Conservation (phyloP, 805 yeast genomes). For the Candida maltosa region DNA sequence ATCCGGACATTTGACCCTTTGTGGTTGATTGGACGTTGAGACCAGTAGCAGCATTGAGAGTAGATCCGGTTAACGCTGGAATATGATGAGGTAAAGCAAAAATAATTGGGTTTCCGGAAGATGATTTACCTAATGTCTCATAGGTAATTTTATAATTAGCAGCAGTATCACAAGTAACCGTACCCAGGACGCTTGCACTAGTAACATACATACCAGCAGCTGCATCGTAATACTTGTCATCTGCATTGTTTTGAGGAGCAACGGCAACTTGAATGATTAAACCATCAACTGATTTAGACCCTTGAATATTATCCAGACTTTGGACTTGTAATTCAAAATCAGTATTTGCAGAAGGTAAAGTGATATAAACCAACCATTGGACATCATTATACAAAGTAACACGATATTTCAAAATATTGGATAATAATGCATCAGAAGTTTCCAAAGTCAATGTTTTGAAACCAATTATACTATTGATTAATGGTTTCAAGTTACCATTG, state of each 20-base stretch:
- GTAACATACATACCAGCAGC: conserved; percentile 70
- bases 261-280: conserved; percentile 38
- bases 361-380: conserved; percentile 67
- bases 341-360: conserved; percentile 33
- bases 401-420: conserved; percentile 50
- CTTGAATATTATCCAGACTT: conserved; percentile 40
- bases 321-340: conserved; percentile 24
- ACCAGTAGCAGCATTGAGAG: conserved; percentile 35
- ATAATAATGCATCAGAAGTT: conserved; percentile 26
- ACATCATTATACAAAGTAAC: conserved; percentile 52
- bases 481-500: conserved; percentile 48
- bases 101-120: conserved; percentile 41
- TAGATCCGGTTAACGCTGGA: conserved; percentile 26
- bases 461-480: conserved; percentile 24
- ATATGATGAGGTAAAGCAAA: conserved; percentile 57
- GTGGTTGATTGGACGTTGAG: conserved; percentile 44
- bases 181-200: conserved; percentile 46
- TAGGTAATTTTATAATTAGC: conserved; percentile 51
- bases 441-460: conserved; percentile 20
- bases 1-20: conserved; percentile 49
- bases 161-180: conserved; percentile 38
- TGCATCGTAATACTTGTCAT: conserved; percentile 49
- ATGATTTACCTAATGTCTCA: conserved; percentile 48
- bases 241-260: conserved; percentile 22
- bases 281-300: conserved; percentile 43